A percentile compares a stretch with the other conserved stretches of the same genome.
Conservation (phyloP, 2,329 filamentous ascomycete genomes). For the Ustulina deusta region DNA sequence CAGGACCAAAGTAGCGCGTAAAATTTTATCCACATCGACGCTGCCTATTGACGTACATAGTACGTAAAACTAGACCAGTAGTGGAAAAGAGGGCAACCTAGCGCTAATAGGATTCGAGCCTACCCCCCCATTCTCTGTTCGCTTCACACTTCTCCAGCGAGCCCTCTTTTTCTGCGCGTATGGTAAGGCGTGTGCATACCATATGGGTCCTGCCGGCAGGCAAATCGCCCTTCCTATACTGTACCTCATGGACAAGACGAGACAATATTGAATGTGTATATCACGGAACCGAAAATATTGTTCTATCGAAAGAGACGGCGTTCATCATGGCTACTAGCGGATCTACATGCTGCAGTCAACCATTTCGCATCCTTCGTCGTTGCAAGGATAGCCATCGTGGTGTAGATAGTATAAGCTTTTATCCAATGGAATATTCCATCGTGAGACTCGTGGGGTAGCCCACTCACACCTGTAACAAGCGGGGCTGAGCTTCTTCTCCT, state of each 20-base stretch:
- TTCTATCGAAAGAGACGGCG: neutral
- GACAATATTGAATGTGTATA: neutral
- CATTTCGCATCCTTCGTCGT: neutral
- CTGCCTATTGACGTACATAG: too few species aligned
- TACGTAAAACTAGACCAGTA: too few species aligned
- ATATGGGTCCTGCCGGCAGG: neutral
- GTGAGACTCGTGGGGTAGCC: slow-evolving; percentile 23
- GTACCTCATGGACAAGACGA: too few species aligned
- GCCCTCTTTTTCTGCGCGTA: too few species aligned
- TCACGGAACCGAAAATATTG: neutral
- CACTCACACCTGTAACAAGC: slow-evolving; percentile 4
- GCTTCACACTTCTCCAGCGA: too few species aligned
- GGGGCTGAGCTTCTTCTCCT: slow-evolving; percentile 13
- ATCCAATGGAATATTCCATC: neutral
- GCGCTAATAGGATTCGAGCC: too few species aligned
- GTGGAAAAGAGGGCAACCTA: too few species aligned
- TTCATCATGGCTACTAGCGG: neutral
- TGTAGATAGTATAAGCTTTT: neutral
- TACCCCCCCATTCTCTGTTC: too few species aligned
- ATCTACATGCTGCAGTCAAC: neutral
- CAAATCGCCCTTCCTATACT: too few species aligned
- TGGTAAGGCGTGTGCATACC: neutral
- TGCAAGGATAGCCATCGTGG: neutral
- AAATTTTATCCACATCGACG: neutral
- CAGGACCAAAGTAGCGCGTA: neutral